Evolutionary conservation across 768 basidiomycete species (phyloP).

Genomic region (Lentinula detonsa): DNA sequence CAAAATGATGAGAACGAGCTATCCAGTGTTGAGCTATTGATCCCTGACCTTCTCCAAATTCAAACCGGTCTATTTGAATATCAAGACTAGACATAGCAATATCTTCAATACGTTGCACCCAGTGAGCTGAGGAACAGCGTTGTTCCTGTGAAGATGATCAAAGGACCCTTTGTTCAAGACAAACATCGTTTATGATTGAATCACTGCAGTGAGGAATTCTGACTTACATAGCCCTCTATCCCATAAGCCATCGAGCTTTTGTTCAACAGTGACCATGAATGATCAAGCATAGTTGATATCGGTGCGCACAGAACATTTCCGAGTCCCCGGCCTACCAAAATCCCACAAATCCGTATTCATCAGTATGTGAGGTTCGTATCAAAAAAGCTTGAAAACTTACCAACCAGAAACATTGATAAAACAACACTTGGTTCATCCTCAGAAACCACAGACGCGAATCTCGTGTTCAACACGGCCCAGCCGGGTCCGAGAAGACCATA

Average conservation of each 20-base stretch:
- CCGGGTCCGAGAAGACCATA: slow-evolving; percentile 13
- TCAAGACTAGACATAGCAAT: background rate
- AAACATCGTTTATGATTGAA: background rate
- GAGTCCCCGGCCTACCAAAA: slow-evolving; percentile 6
- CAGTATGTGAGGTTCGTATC: too few species aligned
- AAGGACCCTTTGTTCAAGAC: background rate
- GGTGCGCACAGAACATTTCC: slow-evolving; percentile 10
- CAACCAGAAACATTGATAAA: slow-evolving; percentile 11
- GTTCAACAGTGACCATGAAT: slow-evolving; percentile 2
- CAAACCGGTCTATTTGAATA: background rate
- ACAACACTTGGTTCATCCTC: slow-evolving; percentile 10
- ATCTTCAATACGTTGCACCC: background rate
- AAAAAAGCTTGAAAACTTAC: background rate
- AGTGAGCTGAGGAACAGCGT: background rate
- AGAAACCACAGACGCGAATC: slow-evolving; percentile 9
- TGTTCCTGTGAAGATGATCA: slow-evolving; percentile 1
- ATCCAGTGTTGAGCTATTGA: too few species aligned
- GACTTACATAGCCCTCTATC: slow-evolving; percentile 9
- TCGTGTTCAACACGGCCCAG: slow-evolving; percentile 10
- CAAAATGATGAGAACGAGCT: too few species aligned
- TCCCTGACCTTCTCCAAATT: too few species aligned
- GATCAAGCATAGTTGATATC: slow-evolving; percentile 1
- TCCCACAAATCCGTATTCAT: too few species aligned
- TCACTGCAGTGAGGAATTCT: background rate
- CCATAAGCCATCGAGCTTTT: slow-evolving; percentile 7